Evolutionary conservation across 257 asterid species (phyloP), one percentile per base, ranked within the genome.

Genomic region (Avicennia marina): DNA sequence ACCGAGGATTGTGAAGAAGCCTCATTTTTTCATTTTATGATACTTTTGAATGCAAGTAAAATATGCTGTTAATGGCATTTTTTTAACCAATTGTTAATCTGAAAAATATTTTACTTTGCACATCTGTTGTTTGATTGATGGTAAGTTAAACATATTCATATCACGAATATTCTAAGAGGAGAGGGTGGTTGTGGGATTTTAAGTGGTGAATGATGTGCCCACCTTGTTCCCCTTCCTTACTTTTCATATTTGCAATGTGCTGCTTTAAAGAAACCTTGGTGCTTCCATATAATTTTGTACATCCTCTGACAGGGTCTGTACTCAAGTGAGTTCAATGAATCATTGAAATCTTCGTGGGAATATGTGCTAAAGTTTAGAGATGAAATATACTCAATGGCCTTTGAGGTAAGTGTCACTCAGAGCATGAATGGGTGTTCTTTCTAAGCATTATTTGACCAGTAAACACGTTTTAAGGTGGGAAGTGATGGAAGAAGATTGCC

Each of bases 401-500:
- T 89, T 68, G 82, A 80, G 93, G 98, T 89, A 66, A 72, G 74
- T 64, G 52, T 56, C 65, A 24, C 62, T 54, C 53, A 22, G 22
- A 44, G 42, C 60, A 32, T 53, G 67, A 21, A 53, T 39, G 34
- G 18, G 38, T 24, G 46, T 50, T 62, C 26, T 57, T 39, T 59
- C 38, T 68, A 55, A 51, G 24, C 62, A 49, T 49, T 60, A 41
- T 70, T 62, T 85, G 49, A 78, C 72, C 63, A 27, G n/a, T 48
- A 51, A 66, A 46, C 61, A 56, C 32, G 63, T 32, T 50, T 45
- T 62, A 66, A 93, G 97, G 81, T 66, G 76, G 96, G 86, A 73
- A 75, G 75, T 74, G 97, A 93, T 62, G 97, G 98, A 45, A 85
- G 89, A 75, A 84, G 93, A 72, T 73, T 89, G 70, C 86, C 94